Evolutionary conservation across 345 rosid species (phyloP), one percentile per base, ranked within the genome.

Genomic region (Euphorbia tirucalli): DNA sequence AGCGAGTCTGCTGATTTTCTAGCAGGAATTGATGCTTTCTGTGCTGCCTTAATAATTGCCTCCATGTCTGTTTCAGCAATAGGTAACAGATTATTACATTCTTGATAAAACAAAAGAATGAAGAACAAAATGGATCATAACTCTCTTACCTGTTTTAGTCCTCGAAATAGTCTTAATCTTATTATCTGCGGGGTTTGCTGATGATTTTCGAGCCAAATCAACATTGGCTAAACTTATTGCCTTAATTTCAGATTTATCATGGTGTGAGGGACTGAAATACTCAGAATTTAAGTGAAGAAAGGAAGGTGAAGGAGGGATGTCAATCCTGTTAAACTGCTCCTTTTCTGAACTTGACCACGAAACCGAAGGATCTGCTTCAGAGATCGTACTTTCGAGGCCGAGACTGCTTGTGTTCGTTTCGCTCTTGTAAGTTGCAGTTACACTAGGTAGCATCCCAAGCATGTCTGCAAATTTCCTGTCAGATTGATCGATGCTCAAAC

Each of bases 1-100:
- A 69, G 54, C 21, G 75, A 78, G 25, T 72, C 82, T 31, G 57
- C 70, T 28, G 82, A 78, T 67, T 68, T 70, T 75, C 80, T 75
- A 3, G 71, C 73, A 7, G 61, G 78, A 67, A 60, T 50, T 18
- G 61, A 27, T 52, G 25, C 69, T 8, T 19, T 32, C 19, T 71
- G 50, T 32, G 24, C 21, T 11, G 41, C 65, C 37, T 68, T 60
- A 14, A 35, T 16, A 30, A 52, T 55, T 37, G 28, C 32, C 27
- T 19, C 59, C 16, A 15, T 21, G 43, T 49, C 84, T 77, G 79
- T 65, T 55, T 67, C 44, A 57, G 8, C n/a, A 22, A 48, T 35
- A 39, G 4, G 30, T 18, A 21, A 30, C 61, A 27, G 8, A 31
- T 27, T 30, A 27, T 22, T 27, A 25, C n/a, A 4, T 11, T n/a